Percentiles rank a stretch among this genome's conserved stretches.
phyloP scores from a whole-genome alignment of 306 rosid genomes.

The Acacia confusa region DNA sequence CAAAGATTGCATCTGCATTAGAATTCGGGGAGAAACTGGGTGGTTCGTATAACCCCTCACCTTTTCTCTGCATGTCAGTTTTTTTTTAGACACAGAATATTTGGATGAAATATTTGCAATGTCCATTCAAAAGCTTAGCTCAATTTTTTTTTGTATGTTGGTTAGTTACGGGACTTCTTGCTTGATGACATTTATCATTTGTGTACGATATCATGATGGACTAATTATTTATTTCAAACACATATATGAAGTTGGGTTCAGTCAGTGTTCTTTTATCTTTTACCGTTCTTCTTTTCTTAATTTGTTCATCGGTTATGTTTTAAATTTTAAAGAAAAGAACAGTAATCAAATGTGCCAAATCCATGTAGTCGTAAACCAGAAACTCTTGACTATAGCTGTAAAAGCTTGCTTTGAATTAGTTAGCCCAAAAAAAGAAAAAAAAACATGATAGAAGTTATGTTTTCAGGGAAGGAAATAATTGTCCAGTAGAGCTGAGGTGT shows the following conservation, averaged over 20 bases:
- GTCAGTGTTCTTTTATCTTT: neutral
- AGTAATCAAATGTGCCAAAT: neutral
- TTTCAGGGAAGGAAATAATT: neutral
- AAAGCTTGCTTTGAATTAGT: neutral
- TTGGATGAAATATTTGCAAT: neutral
- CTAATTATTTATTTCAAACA: neutral
- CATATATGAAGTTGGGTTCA: neutral
- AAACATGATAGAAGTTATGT: neutral
- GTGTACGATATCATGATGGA: neutral
- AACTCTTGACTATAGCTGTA: neutral
- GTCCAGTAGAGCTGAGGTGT: neutral
- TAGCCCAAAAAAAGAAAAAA: neutral
- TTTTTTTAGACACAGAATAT: neutral
- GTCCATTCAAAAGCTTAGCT: neutral
- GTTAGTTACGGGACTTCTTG: neutral
- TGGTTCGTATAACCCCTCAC: constrained; percentile 45
- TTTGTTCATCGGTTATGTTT: neutral
- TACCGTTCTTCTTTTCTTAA: neutral
- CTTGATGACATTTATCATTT: constrained; percentile 1
- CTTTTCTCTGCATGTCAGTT: neutral
- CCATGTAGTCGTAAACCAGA: neutral
- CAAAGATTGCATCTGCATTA: constrained; percentile 62
- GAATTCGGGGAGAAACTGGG: constrained; percentile 56
- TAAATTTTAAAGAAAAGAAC: neutral
- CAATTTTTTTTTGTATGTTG: neutral